phyloP scores from a whole-genome alignment of 768 basidiomycete genomes.

The Suillus sp. region DNA sequence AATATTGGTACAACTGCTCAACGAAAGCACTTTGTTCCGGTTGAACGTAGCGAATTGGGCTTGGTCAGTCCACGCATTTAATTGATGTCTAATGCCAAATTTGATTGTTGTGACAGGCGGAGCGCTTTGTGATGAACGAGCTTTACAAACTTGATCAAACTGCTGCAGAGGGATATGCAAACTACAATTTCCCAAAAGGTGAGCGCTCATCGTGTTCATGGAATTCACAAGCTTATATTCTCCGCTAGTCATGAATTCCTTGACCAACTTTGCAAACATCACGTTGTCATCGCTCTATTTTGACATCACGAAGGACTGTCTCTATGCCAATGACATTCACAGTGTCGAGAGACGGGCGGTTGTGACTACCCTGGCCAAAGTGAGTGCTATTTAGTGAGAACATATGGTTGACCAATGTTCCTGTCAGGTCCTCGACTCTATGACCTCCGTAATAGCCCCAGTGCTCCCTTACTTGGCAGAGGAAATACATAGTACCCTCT shows the following conservation, averaged over 20 bases:
- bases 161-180: conserved; percentile 67
- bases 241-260: conserved; percentile 62
- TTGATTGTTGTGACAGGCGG: conserved; percentile 52
- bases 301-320: conserved; percentile 85
- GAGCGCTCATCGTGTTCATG: conserved; percentile 8
- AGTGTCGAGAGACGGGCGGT: conserved; percentile 62
- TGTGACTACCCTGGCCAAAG: conserved; percentile 72
- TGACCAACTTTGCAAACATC: conserved; percentile 78
- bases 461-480: conserved; percentile 90
- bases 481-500: conserved; percentile 63
- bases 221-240: conserved; percentile 8
- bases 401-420: not conserved
- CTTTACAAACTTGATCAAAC: conserved; percentile 69
- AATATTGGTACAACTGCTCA: conserved; percentile 51
- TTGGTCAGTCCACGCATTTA: conserved; percentile 49
- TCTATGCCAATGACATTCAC: conserved; percentile 69
- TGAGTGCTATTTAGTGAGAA: conserved; percentile 31
- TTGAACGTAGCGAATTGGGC: conserved; percentile 49
- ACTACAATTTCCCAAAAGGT: conserved; percentile 87
- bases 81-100: not conserved
- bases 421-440: conserved; percentile 60
- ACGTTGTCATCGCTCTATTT: conserved; percentile 92
- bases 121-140: conserved; percentile 86
- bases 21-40: conserved; percentile 1
- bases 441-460: conserved; percentile 77